These are phyloP conservation scores for Candida glucosophila DNA, from an alignment of 1,139 yeast genomes.

Conservation along the genomic window DNA sequence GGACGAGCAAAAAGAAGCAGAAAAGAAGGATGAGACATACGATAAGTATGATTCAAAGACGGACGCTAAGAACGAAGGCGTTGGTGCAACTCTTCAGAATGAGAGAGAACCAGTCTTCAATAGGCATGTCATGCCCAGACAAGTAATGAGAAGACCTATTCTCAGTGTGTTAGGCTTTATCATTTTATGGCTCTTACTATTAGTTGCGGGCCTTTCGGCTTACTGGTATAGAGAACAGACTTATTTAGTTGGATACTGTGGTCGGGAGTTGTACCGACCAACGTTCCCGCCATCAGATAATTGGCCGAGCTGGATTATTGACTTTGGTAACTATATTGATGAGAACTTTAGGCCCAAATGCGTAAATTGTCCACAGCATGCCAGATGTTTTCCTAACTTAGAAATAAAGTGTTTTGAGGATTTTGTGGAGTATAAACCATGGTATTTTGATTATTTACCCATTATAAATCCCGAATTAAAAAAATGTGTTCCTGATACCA, in stretches of 20 bases:
- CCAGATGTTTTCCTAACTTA: conserved; percentile 57
- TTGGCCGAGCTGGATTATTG: conserved; percentile 9
- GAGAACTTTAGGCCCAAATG: conserved; percentile 51
- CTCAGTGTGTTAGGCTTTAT: conserved; percentile 9
- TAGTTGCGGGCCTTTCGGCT: conserved; percentile 23
- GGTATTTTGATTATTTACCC: conserved; percentile 51
- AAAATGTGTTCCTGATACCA: conserved; percentile 69
- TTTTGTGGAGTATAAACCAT: conserved; percentile 47
- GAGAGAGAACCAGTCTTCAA: neutral
- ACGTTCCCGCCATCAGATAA: conserved; percentile 21
- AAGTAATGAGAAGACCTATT: no score
- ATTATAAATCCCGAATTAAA: conserved; percentile 35
- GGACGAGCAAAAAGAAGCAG: conserved; percentile 1
- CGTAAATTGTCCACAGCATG: conserved; percentile 73
- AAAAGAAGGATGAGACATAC: neutral
- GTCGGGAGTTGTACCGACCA: conserved; percentile 38
- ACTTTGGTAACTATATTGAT: conserved; percentile 26
- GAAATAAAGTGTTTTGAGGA: conserved; percentile 64
- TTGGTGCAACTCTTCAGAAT: no score
- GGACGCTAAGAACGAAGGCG: no score
- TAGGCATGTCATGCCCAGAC: no score
- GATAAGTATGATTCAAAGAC: neutral
- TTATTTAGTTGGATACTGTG: conserved; percentile 59
- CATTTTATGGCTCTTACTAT: conserved; percentile 20
- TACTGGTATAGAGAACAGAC: conserved; percentile 61